phyloP scores from a whole-genome alignment of 2,329 filamentous ascomycete genomes.

The Endoconidiophora polonica region DNA sequence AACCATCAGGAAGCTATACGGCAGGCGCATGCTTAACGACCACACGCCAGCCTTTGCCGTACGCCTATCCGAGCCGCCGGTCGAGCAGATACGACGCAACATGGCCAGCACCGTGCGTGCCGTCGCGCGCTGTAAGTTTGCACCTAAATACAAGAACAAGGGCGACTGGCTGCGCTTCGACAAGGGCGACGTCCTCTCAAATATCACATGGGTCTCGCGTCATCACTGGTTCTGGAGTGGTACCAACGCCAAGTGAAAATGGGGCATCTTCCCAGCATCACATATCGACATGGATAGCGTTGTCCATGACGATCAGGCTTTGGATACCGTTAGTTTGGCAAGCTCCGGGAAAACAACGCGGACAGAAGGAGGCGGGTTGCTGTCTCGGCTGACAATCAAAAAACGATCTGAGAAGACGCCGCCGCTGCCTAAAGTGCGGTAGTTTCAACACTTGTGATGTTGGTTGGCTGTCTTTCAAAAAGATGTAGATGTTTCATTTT shows the following conservation, averaged over 20 bases:
- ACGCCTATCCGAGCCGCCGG: constrained; percentile 30
- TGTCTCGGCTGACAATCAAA: constrained; percentile 8
- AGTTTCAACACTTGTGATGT: too few species aligned
- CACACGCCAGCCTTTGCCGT: constrained; percentile 28
- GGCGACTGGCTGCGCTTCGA: constrained; percentile 43
- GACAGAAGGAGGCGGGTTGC: constrained; percentile 1
- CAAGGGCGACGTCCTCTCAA: constrained; percentile 49
- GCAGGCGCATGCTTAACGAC: constrained; percentile 29
- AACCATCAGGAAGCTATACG: constrained; percentile 30
- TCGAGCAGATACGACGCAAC: constrained; percentile 27
- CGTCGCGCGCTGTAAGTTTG: constrained; percentile 36
- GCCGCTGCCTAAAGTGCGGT: not conserved
- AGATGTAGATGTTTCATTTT: not conserved
- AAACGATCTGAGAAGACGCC: constrained; percentile 7
- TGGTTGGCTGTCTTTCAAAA: not conserved
- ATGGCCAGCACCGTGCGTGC: constrained; percentile 31
- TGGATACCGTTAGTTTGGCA: not conserved
- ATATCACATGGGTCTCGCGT: constrained; percentile 36
- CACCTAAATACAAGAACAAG: constrained; percentile 22
- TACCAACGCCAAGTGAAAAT: constrained; percentile 33
- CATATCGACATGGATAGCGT: constrained; percentile 31
- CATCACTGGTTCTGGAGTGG: constrained; percentile 42
- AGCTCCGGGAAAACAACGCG: constrained; percentile 1
- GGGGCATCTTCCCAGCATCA: constrained; percentile 35
- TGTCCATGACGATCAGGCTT: constrained; percentile 18